Evolutionary conservation across 345 rosid genomes (phyloP).

Genomic region (Hevea brasiliensis): DNA sequence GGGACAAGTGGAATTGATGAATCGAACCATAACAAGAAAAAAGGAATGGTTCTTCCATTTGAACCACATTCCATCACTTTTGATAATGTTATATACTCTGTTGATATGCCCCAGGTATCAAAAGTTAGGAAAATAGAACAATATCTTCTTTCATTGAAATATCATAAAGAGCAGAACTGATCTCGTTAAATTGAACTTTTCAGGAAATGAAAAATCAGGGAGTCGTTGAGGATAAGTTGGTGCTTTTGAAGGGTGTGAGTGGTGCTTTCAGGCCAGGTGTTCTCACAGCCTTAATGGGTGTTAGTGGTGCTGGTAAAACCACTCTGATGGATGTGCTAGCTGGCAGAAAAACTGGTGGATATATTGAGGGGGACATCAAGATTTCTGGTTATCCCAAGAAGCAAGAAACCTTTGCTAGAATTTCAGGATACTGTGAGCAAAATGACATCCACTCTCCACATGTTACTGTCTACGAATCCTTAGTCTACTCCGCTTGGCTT

Average conservation of each 20-base stretch:
- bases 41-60: slow-evolving; percentile 80
- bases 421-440: slow-evolving; percentile 78
- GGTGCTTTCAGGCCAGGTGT: slow-evolving; percentile 87
- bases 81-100: slow-evolving; percentile 54
- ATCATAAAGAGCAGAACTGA: not conserved
- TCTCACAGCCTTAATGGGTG: slow-evolving; percentile 80
- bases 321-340: slow-evolving; percentile 88
- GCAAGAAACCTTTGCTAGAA: slow-evolving; percentile 81
- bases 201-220: slow-evolving; percentile 67
- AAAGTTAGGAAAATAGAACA: not conserved
- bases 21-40: slow-evolving; percentile 31
- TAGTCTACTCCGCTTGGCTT: slow-evolving; percentile 78
- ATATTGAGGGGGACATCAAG: slow-evolving; percentile 59
- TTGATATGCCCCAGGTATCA: slow-evolving; percentile 77
- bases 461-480: slow-evolving; percentile 71
- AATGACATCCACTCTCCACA: slow-evolving; percentile 78
- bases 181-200: slow-evolving; percentile 8
- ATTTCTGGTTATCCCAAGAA: slow-evolving; percentile 76
- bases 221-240: slow-evolving; percentile 54
- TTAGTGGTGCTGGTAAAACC: slow-evolving; percentile 85
- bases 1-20: slow-evolving; percentile 3
- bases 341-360: slow-evolving; percentile 84
- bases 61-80: slow-evolving; percentile 64
- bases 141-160: not conserved
- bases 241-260: slow-evolving; percentile 64